phyloP scores from a whole-genome alignment of 495 filamentous ascomycete species.

The Mytilinidion resinicola region DNA sequence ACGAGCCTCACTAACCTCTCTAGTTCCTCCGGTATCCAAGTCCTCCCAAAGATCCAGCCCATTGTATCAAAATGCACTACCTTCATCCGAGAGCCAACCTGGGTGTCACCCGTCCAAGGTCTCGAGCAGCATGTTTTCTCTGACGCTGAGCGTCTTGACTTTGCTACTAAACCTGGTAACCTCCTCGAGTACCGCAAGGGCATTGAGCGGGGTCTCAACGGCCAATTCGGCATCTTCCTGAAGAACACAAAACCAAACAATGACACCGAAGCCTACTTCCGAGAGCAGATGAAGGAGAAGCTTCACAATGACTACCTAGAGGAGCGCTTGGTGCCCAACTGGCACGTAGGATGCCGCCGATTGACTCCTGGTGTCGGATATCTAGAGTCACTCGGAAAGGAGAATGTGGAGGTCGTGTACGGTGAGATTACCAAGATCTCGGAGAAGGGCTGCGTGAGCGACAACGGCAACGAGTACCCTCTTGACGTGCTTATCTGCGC shows the following conservation, averaged over 20 bases:
- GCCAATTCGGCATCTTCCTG: conserved; percentile 43
- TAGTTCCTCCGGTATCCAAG: conserved; percentile 34
- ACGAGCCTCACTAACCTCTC: conserved; percentile 6
- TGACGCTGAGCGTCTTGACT: conserved; percentile 32
- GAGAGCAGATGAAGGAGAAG: conserved; percentile 40
- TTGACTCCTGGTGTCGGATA: conserved; percentile 32
- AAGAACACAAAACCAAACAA: conserved; percentile 36
- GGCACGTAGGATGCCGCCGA: conserved; percentile 27
- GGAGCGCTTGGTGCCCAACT: conserved; percentile 28
- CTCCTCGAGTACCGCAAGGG: conserved; percentile 24
- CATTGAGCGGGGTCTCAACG: conserved; percentile 39
- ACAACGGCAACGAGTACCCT: conserved; percentile 29
- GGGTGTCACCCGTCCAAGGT: conserved; percentile 35
- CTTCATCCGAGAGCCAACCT: conserved; percentile 36
- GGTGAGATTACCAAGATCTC: conserved; percentile 30
- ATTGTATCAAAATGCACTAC: conserved; percentile 24
- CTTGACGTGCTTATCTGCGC: conserved; percentile 42
- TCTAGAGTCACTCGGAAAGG: conserved; percentile 31
- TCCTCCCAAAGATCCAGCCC: conserved; percentile 28
- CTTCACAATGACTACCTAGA: conserved; percentile 34
- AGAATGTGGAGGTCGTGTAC: conserved; percentile 31
- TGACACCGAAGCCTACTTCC: conserved; percentile 30
- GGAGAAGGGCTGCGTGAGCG: conserved; percentile 23
- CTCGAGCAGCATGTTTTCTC: conserved; percentile 37
- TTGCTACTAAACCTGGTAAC: conserved; percentile 27